Conservation (phyloP, 345 rosid genomes). For the Bretschneidera sinensis region DNA sequence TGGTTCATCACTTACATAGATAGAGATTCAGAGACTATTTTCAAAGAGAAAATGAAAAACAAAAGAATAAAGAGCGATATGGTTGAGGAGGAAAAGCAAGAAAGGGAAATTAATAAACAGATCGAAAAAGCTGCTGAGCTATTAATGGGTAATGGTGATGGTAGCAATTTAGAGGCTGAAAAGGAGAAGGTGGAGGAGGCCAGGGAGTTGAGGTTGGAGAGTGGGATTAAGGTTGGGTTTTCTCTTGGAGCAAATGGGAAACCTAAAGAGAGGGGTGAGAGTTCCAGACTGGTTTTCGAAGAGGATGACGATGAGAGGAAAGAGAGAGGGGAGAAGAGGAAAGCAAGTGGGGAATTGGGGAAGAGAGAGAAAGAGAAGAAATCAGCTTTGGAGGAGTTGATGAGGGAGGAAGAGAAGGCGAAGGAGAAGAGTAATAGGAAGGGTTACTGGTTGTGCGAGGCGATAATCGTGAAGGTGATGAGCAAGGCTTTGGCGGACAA, state of each 20-base stretch:
- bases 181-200: constrained; percentile 15
- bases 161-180: constrained; percentile 12
- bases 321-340: constrained; percentile 31
- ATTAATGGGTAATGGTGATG: constrained; percentile 17
- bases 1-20: constrained; percentile 95
- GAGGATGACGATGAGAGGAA: constrained; percentile 45
- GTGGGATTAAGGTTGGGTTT: constrained; percentile 69
- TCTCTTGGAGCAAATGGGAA: constrained; percentile 40
- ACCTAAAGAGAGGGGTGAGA: constrained; percentile 45
- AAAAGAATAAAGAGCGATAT: constrained; percentile 72
- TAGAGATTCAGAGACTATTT: constrained; percentile 73
- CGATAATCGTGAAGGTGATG: constrained; percentile 85
- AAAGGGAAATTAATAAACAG: constrained; percentile 71
- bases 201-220: constrained; percentile 49
- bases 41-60: constrained; percentile 81
- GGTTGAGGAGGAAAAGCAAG: constrained; percentile 92
- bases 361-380: constrained; percentile 32
- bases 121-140: constrained; percentile 72
- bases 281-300: constrained; percentile 52
- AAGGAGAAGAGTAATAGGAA: constrained; percentile 81
- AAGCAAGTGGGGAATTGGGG: constrained; percentile 19
- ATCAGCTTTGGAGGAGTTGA: constrained; percentile 80
- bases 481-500: constrained; percentile 67
- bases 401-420: constrained; percentile 83
- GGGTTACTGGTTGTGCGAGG: constrained; percentile 87